Evolutionary conservation across 2,329 filamentous ascomycete species (phyloP).

Genomic region (Daldinia eschscholtzii): DNA sequence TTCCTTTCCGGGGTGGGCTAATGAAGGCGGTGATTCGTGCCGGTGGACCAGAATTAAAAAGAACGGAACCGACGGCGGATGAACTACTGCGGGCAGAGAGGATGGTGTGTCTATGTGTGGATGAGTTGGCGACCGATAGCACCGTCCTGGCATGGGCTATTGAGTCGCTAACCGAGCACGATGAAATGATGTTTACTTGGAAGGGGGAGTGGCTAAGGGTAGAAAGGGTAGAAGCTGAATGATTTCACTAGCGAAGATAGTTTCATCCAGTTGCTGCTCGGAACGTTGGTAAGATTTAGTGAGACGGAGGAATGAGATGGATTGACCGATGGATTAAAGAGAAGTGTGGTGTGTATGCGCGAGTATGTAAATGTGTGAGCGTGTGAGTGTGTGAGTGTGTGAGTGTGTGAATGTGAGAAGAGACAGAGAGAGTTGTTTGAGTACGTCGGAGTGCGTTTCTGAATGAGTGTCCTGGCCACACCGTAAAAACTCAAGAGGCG

Average conservation of each 20-base stretch:
- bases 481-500: slow-evolving; percentile 13
- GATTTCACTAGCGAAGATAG: slow-evolving; percentile 38
- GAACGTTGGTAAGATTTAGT: slow-evolving; percentile 31
- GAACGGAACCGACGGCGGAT: slow-evolving; percentile 48
- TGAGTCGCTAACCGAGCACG: slow-evolving; percentile 45
- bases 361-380: not conserved
- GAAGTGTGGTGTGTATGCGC: slow-evolving; percentile 8
- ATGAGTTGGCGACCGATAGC: slow-evolving; percentile 45
- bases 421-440: slow-evolving; percentile 1
- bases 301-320: slow-evolving; percentile 23
- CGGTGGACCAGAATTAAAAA: slow-evolving; percentile 43
- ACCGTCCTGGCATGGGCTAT: slow-evolving; percentile 46
- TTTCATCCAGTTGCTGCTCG: slow-evolving; percentile 26
- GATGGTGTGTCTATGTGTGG: slow-evolving; percentile 32
- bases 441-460: not conserved
- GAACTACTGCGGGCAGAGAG: slow-evolving; percentile 47
- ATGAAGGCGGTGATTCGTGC: slow-evolving; percentile 45
- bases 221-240: slow-evolving; percentile 23
- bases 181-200: slow-evolving; percentile 32
- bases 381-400: slow-evolving; percentile 7
- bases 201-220: slow-evolving; percentile 30
- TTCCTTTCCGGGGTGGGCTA: slow-evolving; percentile 45
- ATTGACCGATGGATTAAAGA: slow-evolving; percentile 21
- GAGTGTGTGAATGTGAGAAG: slow-evolving; percentile 3
- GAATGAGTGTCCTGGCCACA: not conserved